Percentiles rank a stretch among this genome's conserved stretches.
Evolutionary conservation across 2,329 filamentous ascomycete species (phyloP).

Genomic region (Esteya vermicola): DNA sequence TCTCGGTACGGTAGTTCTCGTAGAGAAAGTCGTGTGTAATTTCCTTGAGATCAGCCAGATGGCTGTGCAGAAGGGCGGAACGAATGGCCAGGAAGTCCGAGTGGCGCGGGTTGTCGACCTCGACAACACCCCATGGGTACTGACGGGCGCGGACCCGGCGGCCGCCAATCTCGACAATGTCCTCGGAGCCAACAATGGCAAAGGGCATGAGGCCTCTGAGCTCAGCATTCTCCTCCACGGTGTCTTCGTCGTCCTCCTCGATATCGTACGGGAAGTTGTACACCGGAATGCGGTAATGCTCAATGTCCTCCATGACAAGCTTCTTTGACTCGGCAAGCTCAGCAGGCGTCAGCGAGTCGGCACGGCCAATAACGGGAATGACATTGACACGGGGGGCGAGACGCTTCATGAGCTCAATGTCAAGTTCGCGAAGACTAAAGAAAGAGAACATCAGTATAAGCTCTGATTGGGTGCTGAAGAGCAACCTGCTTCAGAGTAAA

Average conservation of each 20-base stretch:
- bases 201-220: slow-evolving; percentile 96
- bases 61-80: slow-evolving; percentile 91
- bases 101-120: slow-evolving; percentile 98
- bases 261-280: slow-evolving; percentile 99
- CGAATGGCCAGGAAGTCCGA: slow-evolving; percentile 97
- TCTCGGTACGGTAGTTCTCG: slow-evolving; percentile 99
- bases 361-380: slow-evolving; percentile 96
- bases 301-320: slow-evolving; percentile 99
- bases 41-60: slow-evolving; percentile 96
- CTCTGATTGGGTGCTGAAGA: too few relatives aligned
- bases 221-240: slow-evolving; percentile 97
- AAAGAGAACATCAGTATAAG: slow-evolving; percentile 8
- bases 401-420: slow-evolving; percentile 99
- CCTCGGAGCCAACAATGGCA: slow-evolving; percentile 95
- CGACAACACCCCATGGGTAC: slow-evolving; percentile 97
- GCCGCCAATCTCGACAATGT: slow-evolving; percentile 84
- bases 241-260: slow-evolving; percentile 98
- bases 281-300: slow-evolving; percentile 97
- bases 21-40: slow-evolving; percentile 99
- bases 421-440: slow-evolving; percentile 81
- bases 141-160: slow-evolving; percentile 87
- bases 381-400: slow-evolving; percentile 97
- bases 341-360: slow-evolving; percentile 88
- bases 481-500: slow-evolving; percentile 4
- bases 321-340: slow-evolving; percentile 99